Evolutionary conservation across 345 rosid species (phyloP).

Genomic region (Melaleuca alternifolia): DNA sequence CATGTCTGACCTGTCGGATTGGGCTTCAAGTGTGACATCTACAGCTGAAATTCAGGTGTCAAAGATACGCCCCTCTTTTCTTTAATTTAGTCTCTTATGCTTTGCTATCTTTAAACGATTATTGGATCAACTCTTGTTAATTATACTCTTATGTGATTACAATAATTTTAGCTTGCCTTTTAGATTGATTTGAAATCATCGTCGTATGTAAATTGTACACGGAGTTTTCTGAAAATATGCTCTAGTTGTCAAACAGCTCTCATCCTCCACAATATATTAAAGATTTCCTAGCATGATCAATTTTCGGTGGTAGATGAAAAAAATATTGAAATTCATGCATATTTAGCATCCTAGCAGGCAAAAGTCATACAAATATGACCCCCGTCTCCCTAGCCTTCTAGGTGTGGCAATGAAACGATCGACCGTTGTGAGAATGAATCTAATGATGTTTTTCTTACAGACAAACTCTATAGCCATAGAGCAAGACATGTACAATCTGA

Average conservation of each 20-base stretch:
- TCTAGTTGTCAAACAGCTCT: background rate
- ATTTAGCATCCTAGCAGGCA: background rate
- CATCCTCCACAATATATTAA: background rate
- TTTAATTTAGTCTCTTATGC: background rate
- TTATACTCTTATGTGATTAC: background rate
- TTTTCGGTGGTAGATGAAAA: background rate
- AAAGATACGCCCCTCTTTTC: background rate
- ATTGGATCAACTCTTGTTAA: background rate
- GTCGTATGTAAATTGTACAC: background rate
- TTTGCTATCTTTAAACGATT: background rate
- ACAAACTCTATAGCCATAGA: slow-evolving; percentile 43
- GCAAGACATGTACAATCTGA: slow-evolving; percentile 57
- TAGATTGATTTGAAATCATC: background rate
- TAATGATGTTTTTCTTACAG: slow-evolving; percentile 20
- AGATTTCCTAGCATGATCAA: background rate
- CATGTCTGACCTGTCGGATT: slow-evolving; percentile 94
- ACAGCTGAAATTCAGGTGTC: slow-evolving; percentile 65
- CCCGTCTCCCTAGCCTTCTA: background rate
- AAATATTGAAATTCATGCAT: background rate
- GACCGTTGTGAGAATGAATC: background rate
- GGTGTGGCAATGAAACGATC: background rate
- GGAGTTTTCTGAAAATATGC: background rate
- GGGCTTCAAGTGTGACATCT: slow-evolving; percentile 88
- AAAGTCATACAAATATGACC: background rate
- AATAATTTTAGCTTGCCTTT: background rate